Base-by-base conservation (phyloP, 345 rosid genomes). In the Noccaea caerulescens region DNA sequence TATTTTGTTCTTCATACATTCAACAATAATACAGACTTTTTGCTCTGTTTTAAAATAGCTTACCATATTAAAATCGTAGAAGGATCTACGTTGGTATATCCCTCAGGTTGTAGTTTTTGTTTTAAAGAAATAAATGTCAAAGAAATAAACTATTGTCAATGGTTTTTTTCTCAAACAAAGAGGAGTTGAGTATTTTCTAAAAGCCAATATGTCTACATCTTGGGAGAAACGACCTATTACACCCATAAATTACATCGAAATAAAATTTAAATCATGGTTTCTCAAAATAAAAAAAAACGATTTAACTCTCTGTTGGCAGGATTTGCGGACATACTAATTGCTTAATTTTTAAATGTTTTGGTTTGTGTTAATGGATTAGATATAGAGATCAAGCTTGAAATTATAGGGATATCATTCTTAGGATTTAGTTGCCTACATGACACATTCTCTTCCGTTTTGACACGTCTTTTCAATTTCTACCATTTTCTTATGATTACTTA, bases 11-110 rank as follows among this genome's bases (percentile, higher is more conserved):
- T 32, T 45, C 51, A 64, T 45, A 13, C 64, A 58, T 34, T 54
- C 41, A 25, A 66, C 58, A 57, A 49, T 27, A n/a, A 13, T 49
- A 50, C 54, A 39, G 51, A 73, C 54, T 39, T 39, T 58, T 66
- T 20, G 23, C 77, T 49, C 16, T 14, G 34, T 69, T 20, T 20
- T 20, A 20, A 20, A 20, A 20, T 20, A 20, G 23, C 23, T 27
- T 27, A 27, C 30, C 30, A 27, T 25, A 25, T 3, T 27, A 27
- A 27, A 2, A 27, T 46, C 58, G 36, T 72, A 57, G 11, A 47
- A 47, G 77, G 58, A 73, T 75, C 63, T 53, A 75, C 69, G 58
- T 68, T 9, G 58, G 78, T 61, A 75, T 75, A 75, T 75, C 9
- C 78, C 14, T 43, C 49, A 60, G 41, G 42, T 36, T 51, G 43